Evolutionary conservation across 2,329 filamentous ascomycete genomes (phyloP).

Genomic region (Arthrobotrys musiformis): DNA sequence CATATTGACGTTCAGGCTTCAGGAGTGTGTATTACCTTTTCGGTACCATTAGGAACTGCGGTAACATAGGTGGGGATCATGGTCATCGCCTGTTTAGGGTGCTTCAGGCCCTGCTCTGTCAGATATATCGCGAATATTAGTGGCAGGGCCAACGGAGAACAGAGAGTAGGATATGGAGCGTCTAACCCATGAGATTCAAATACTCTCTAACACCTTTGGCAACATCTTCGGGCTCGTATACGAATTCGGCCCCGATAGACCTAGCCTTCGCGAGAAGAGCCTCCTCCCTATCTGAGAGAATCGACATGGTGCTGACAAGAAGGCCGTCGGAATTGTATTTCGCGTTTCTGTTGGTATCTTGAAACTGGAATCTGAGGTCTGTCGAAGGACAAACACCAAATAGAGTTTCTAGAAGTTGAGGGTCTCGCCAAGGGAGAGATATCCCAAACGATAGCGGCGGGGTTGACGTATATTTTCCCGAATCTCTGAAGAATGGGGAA

Average conservation of each 20-base stretch:
- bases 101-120: conserved; percentile 80
- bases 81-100: conserved; percentile 82
- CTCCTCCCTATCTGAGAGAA: conserved; percentile 39
- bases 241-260: conserved; percentile 84
- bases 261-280: conserved; percentile 75
- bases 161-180: background rate
- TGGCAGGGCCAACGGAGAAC: background rate
- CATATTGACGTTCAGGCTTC: conserved; percentile 34
- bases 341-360: conserved; percentile 31
- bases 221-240: conserved; percentile 80
- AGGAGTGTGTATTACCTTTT: conserved; percentile 77
- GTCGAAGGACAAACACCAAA: conserved; percentile 55
- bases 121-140: background rate
- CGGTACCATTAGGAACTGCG: conserved; percentile 92
- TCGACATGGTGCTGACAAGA: conserved; percentile 43
- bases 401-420: conserved; percentile 52
- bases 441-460: conserved; percentile 41
- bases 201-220: conserved; percentile 86
- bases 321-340: conserved; percentile 33
- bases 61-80: conserved; percentile 99
- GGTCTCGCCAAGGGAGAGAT: conserved; percentile 51
- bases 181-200: conserved; percentile 79
- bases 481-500: conserved; percentile 37
- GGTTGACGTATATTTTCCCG: conserved; percentile 38
- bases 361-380: conserved; percentile 42